Conservation (phyloP, 202 grass and related monocot genomes). For the Zoysia matrella region DNA sequence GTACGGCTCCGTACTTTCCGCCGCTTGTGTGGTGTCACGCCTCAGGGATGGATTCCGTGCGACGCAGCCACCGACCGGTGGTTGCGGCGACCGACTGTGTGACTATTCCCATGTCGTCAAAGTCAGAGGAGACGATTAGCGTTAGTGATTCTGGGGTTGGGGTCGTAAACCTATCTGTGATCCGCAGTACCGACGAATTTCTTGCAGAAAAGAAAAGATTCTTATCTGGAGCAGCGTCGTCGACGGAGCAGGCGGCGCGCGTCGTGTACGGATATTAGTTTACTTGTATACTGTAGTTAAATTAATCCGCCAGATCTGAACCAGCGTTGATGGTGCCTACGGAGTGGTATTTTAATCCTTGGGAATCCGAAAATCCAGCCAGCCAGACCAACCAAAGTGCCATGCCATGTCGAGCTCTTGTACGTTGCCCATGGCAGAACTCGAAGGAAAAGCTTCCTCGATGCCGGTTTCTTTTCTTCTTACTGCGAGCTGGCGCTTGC, state of each 20-base stretch:
- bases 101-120: no score
- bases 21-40: background rate
- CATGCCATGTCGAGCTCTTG: background rate
- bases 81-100: background rate
- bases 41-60: background rate
- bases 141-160: background rate
- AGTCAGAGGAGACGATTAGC: no score
- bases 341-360: background rate
- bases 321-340: background rate
- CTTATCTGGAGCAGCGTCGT: slow-evolving; percentile 7
- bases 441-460: background rate
- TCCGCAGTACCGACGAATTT: background rate
- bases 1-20: slow-evolving; percentile 19
- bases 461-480: background rate
- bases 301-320: slow-evolving; percentile 36
- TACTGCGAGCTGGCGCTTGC: background rate
- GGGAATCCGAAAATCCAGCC: background rate
- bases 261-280: background rate
- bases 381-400: background rate
- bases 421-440: background rate
- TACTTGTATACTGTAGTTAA: background rate
- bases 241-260: background rate
- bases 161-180: background rate
- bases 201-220: background rate
- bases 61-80: background rate